Base-by-base conservation (phyloP, 805 yeast genomes). In the Yamadazyma tumulicola region DNA sequence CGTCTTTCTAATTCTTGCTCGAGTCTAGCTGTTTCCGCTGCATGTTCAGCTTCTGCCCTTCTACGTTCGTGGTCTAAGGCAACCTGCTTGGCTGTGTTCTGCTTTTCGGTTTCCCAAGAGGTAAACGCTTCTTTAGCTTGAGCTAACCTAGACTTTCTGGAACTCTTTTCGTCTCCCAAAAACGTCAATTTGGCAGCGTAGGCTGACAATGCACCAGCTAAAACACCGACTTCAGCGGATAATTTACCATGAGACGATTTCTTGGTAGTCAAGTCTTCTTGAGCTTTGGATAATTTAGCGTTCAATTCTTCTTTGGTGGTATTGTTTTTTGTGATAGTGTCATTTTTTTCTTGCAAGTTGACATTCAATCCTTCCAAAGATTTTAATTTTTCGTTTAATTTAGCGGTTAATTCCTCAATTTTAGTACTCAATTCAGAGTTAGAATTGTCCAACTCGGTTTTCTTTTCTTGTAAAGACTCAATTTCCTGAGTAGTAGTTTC, bases 41-140 rank as follows among this genome's bases (percentile, higher is more conserved):
- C 61, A 49, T 73, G 74, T 34, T 54, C 47, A 13, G 72, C 78
- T 42, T 64, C 69, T 14, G 62, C 52, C 39, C 66, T 56, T 35
- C 64, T 47, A 35, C 55, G 57, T 41, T 52, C 62, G 35, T 61
- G 64, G 15, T 55, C 66, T 34, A 49, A 53, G 4, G 61, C 61
- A 19, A 59, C 53, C 28, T 59, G 49, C 27, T 52, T 56, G n/a
- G 70, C 67, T n/a, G 72, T 51, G n/a, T 53, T 61, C 29, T 62
- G 59, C 52, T 63, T 61, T 41, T 75, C 77, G 4, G 47, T 47
- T 41, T 66, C 63, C 80, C 80, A 75, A 14, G 52, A 53, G 18
- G 45, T 36, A 34, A 50, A 57, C 29, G 71, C 55, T 28, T 64
- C 50, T 43, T 64, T 56, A 13, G 79, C 79, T 6, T 57, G 64